Evolutionary conservation across 768 basidiomycete genomes (phyloP).

Genomic region (Galerina marginata): DNA sequence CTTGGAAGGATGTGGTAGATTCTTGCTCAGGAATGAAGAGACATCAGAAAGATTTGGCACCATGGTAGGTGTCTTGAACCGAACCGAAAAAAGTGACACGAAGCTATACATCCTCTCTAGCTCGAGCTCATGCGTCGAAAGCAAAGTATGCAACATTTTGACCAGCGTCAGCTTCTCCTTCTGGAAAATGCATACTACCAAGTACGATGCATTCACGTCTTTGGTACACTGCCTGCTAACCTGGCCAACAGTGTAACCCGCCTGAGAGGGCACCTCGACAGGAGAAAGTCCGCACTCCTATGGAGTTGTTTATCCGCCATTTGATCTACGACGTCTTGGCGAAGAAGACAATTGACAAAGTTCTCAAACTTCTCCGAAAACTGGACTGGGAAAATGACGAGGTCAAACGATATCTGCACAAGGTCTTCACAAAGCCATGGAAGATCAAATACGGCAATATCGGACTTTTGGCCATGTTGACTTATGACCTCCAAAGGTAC

Average conservation of each 20-base stretch:
- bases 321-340: conserved; percentile 92
- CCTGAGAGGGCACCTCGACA: conserved; percentile 89
- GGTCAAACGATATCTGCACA: conserved; percentile 71
- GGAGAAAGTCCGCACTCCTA: conserved; percentile 82
- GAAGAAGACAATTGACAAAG: conserved; percentile 95
- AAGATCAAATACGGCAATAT: conserved; percentile 94
- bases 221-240: background rate
- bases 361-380: conserved; percentile 90
- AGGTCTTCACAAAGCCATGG: conserved; percentile 97
- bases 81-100: background rate
- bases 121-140: conserved; percentile 95
- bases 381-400: conserved; percentile 90
- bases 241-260: conserved; percentile 80
- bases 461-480: conserved; percentile 88
- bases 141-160: conserved; percentile 91
- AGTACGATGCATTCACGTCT: conserved; percentile 44
- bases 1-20: conserved; percentile 93
- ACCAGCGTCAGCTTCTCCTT: conserved; percentile 85
- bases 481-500: conserved; percentile 93
- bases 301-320: conserved; percentile 95
- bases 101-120: conserved; percentile 39
- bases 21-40: conserved; percentile 84
- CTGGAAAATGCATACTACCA: conserved; percentile 99
- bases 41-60: conserved; percentile 85
- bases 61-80: conserved; percentile 62